Evolutionary conservation across 345 rosid genomes (phyloP).

Genomic region (Firmiana major): DNA sequence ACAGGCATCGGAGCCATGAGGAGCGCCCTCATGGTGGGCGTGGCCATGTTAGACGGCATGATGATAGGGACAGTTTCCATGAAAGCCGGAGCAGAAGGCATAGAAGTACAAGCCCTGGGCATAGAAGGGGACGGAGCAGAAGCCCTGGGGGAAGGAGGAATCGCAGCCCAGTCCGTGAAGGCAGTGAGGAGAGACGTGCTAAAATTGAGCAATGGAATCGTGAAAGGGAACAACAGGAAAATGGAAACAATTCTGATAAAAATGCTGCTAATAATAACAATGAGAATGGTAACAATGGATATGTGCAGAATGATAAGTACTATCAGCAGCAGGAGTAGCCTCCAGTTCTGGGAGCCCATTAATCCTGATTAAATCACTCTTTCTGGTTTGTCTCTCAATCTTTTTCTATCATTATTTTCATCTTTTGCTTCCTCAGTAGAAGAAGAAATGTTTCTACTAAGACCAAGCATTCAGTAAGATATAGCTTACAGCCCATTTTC

Average conservation of each 20-base stretch:
- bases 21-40: conserved; percentile 37
- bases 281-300: conserved; percentile 12
- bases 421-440: neutral
- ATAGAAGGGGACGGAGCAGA: conserved; percentile 43
- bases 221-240: conserved; percentile 52
- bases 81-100: conserved; percentile 46
- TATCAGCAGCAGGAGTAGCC: conserved; percentile 22
- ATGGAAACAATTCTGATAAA: conserved; percentile 22
- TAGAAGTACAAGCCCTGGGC: conserved; percentile 46
- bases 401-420: neutral
- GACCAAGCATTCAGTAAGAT: conserved; percentile 21
- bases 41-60: conserved; percentile 43
- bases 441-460: conserved; percentile 10
- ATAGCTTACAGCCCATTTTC: conserved; percentile 51
- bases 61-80: conserved; percentile 37
- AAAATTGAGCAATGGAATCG: conserved; percentile 78
- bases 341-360: conserved; percentile 27
- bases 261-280: conserved; percentile 17
- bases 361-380: conserved; percentile 26
- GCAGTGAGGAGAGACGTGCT: conserved; percentile 79
- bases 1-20: conserved; percentile 48
- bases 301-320: conserved; percentile 13
- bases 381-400: conserved; percentile 19
- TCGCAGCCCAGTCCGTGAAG: conserved; percentile 57
- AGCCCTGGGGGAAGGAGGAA: conserved; percentile 51